phyloP scores from a whole-genome alignment of 2,329 filamentous ascomycete genomes.

The Trichoderma koningiopsis region DNA sequence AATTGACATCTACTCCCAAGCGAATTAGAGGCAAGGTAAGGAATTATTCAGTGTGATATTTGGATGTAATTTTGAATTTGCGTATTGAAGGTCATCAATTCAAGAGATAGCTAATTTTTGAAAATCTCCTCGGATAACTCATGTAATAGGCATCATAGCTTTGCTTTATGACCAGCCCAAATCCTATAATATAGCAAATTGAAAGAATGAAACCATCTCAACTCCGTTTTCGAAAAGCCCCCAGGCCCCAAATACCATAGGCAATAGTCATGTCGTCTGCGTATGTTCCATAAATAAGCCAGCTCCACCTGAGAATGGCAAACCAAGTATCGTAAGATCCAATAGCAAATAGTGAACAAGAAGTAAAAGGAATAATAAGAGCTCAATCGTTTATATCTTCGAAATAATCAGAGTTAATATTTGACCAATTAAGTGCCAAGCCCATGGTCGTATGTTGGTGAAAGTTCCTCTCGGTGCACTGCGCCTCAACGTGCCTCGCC shows the following conservation, averaged over 20 bases:
- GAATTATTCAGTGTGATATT: background rate
- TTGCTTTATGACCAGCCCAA: background rate
- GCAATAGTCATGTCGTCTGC: background rate
- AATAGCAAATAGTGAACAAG: background rate
- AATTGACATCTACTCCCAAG: no score
- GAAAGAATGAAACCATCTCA: background rate
- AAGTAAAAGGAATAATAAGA: background rate
- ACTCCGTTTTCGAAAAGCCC: background rate
- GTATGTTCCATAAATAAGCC: background rate
- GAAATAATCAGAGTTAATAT: background rate
- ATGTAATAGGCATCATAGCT: background rate
- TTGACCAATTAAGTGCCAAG: background rate
- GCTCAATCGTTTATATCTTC: background rate
- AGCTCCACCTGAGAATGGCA: background rate
- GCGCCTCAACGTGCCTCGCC: constrained; percentile 1
- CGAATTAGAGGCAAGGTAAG: background rate
- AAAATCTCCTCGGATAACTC: background rate
- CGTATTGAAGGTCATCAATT: background rate
- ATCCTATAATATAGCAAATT: background rate
- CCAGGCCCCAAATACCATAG: background rate
- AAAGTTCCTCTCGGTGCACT: constrained; percentile 10
- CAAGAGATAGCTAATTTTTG: background rate
- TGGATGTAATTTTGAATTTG: background rate
- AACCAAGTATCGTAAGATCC: background rate
- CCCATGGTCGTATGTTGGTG: background rate